Base-by-base conservation (phyloP, 2,329 filamentous ascomycete genomes). In the Apiospora pterosperma region DNA sequence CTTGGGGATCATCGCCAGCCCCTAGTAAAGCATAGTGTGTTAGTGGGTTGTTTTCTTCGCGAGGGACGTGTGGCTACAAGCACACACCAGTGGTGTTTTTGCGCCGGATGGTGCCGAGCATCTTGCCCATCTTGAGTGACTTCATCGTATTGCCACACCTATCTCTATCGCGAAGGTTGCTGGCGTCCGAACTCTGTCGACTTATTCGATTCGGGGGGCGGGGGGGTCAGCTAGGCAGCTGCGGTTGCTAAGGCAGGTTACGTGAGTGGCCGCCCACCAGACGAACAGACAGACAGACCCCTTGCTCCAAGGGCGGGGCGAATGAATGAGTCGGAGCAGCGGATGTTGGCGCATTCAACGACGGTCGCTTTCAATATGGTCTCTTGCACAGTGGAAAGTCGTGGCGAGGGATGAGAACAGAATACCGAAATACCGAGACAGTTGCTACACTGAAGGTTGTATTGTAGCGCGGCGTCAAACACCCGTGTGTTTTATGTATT, bases 81-180 rank as follows among this genome's bases (percentile, higher is more conserved):
- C 48, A 55, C 48, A n/a, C 25, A 73, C 71, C 69, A 39, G 70
- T 70, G n/a, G 75, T 78, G 38, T 79, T 79, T 71, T 79, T 81
- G 74, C 80, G 82, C 72, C 79, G 84, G 74, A 87, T 81, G 78
- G 78, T 84, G 68, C 82, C 83, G 55, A 87, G 78, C 81, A 87
- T 79, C 79, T 82, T 85, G 75, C 81, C 84, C 78, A 85, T 80
- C 74, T 80, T 84, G 66, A 87, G 80, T 41, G 81, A 79, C 77
- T 84, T 86, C 75, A 76, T 76, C 34, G 41, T 77, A 31, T 23
- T 28, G 48, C 48, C 28, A 19, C 16, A 28, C 28, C 48, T 55
- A n/a, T 55, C 23, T 55, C 28, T 55, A 34, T 55, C 28, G 48
- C 28, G 28, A 34, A 34, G 28, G 28, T 34, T 34, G 48, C 48